These are phyloP conservation scores for Hypholoma sublateritium DNA, from an alignment of 768 basidiomycete species.

Conservation along the genomic window DNA sequence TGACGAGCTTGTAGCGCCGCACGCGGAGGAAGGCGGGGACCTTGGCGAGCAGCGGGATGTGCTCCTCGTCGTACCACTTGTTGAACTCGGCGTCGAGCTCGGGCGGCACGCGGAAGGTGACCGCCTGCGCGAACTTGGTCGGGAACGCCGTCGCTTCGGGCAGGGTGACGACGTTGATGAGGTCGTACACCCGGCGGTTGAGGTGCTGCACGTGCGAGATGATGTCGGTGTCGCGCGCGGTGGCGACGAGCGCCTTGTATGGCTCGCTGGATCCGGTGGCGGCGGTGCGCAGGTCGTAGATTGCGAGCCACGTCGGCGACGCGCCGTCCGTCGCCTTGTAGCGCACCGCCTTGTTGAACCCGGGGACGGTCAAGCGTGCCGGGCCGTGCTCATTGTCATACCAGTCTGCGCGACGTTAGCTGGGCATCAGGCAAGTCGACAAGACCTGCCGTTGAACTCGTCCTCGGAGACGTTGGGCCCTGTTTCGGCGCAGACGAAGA, in stretches of 20 bases:
- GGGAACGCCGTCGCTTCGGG: slow-evolving; percentile 13
- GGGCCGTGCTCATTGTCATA: slow-evolving; percentile 36
- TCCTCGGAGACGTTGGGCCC: slow-evolving; percentile 27
- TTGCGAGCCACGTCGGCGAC: slow-evolving; percentile 19
- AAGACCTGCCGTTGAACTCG: slow-evolving; percentile 29
- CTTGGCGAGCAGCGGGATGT: slow-evolving; percentile 28
- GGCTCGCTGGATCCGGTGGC: slow-evolving; percentile 12
- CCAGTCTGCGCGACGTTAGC: slow-evolving; percentile 25
- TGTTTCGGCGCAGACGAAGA: slow-evolving; percentile 30
- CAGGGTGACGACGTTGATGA: slow-evolving; percentile 16
- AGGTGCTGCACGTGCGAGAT: slow-evolving; percentile 21
- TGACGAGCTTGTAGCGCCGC: slow-evolving; percentile 28
- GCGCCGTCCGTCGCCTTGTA: slow-evolving; percentile 30
- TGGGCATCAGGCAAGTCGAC: neutral
- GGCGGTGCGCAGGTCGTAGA: slow-evolving; percentile 29
- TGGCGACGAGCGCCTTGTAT: no score
- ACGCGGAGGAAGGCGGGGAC: slow-evolving; percentile 29
- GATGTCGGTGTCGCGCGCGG: slow-evolving; percentile 16
- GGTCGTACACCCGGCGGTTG: slow-evolving; percentile 26
- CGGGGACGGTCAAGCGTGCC: slow-evolving; percentile 28
- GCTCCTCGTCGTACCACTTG: slow-evolving; percentile 36
- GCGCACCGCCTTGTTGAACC: slow-evolving; percentile 26
- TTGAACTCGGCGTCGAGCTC: slow-evolving; percentile 31
- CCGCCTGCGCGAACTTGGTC: slow-evolving; percentile 21
- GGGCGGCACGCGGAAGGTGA: slow-evolving; percentile 17